Evolutionary conservation across 1,139 yeast genomes (phyloP).

Genomic region (Geotrichum macrosporum): DNA sequence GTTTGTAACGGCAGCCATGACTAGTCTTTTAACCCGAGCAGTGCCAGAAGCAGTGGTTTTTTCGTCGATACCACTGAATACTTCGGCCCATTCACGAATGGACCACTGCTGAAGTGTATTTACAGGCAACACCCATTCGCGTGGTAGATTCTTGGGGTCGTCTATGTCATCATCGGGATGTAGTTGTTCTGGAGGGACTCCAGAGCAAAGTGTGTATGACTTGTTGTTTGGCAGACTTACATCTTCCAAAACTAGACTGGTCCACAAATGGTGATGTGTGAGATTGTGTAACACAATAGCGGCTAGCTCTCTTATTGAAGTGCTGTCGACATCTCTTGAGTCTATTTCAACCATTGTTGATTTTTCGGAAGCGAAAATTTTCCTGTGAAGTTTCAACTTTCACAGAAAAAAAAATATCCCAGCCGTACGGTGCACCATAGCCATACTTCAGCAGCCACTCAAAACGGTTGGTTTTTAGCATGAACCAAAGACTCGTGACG

Average conservation of each 20-base stretch:
- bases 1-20: slow-evolving; percentile 54
- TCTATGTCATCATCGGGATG: slow-evolving; percentile 18
- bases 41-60: slow-evolving; percentile 9
- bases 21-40: slow-evolving; percentile 38
- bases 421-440: not conserved
- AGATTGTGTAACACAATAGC: slow-evolving; percentile 14
- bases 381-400: not conserved
- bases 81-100: slow-evolving; percentile 34
- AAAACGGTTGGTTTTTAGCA: too few species aligned
- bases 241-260: not conserved
- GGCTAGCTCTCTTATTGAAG: slow-evolving; percentile 10
- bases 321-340: not conserved
- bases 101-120: slow-evolving; percentile 31
- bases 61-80: slow-evolving; percentile 30
- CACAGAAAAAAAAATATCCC: not conserved
- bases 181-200: slow-evolving; percentile 18
- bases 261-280: slow-evolving; percentile 19
- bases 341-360: not conserved
- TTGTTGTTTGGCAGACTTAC: slow-evolving; percentile 2
- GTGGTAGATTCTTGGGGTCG: not conserved
- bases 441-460: not conserved
- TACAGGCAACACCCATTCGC: slow-evolving; percentile 21
- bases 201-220: slow-evolving; percentile 16
- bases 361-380: too few species aligned
- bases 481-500: too few species aligned